A percentile compares a stretch with the other conserved stretches of the same genome.
These are phyloP conservation scores for Poteriospumella lacustris DNA, from an alignment of 108 stramenopile genomes.

Conservation along the genomic window DNA sequence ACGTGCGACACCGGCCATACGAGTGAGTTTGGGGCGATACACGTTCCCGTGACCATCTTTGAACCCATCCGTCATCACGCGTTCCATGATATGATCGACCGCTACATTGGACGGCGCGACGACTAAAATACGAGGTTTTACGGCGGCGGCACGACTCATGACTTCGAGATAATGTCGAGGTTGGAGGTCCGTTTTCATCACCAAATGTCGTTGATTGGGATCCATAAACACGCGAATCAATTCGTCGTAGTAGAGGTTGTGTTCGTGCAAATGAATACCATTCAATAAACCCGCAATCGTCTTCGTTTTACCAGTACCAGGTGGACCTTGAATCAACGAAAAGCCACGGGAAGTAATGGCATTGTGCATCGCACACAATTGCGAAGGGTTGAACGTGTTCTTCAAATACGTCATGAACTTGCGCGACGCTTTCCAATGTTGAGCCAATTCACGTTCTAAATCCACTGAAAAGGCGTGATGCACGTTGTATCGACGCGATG, in stretches of 20 bases:
- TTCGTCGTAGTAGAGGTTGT: slow-evolving; percentile 46
- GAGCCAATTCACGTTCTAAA: no score
- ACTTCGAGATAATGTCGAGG: neutral
- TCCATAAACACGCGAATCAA: slow-evolving; percentile 35
- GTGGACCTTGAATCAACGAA: slow-evolving; percentile 55
- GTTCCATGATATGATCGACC: slow-evolving; percentile 89
- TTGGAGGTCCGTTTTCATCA: neutral
- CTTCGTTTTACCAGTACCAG: slow-evolving; percentile 85
- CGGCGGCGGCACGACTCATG: neutral
- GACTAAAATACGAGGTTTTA: slow-evolving; percentile 62
- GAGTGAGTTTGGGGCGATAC: slow-evolving; percentile 85
- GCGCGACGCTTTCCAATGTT: no score
- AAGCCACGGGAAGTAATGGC: slow-evolving; percentile 41
- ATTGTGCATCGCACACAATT: slow-evolving; percentile 37
- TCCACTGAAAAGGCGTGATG: no score
- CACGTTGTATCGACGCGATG: no score
- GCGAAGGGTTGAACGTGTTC: slow-evolving; percentile 43
- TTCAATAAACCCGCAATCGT: slow-evolving; percentile 85
- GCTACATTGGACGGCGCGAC: slow-evolving; percentile 95
- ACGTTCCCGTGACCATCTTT: slow-evolving; percentile 75
- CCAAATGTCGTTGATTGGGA: neutral
- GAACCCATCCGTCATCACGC: slow-evolving; percentile 83
- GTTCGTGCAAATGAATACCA: slow-evolving; percentile 65
- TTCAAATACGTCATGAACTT: slow-evolving; percentile 34
- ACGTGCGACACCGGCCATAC: slow-evolving; percentile 71